phyloP scores from a whole-genome alignment of 495 filamentous ascomycete species.

The Pyrenopolyporus hunteri region DNA sequence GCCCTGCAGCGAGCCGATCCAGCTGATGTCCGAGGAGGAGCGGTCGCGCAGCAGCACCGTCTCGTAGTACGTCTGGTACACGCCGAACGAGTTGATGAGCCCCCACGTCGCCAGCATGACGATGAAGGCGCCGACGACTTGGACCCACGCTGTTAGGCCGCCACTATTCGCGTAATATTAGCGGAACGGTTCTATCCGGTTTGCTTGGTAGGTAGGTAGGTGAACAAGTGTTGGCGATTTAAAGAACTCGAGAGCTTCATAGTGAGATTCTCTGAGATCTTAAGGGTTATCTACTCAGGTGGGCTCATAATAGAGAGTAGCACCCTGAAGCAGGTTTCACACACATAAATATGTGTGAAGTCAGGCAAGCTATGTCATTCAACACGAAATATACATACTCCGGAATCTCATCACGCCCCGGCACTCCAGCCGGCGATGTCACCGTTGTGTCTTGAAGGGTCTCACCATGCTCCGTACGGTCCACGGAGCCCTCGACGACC shows the following conservation, averaged over 20 bases:
- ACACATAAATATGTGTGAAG: too few species aligned
- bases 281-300: slow-evolving; percentile 35
- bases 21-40: slow-evolving; percentile 46
- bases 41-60: slow-evolving; percentile 37
- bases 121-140: slow-evolving; percentile 49
- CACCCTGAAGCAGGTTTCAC: too few species aligned
- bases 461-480: slow-evolving; percentile 12
- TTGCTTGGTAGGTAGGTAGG: too few species aligned
- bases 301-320: not conserved
- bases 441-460: not conserved
- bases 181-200: not conserved
- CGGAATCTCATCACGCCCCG: slow-evolving; percentile 7
- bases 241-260: too few species aligned
- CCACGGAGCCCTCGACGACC: slow-evolving; percentile 11
- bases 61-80: slow-evolving; percentile 61
- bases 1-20: slow-evolving; percentile 52
- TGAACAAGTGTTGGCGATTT: too few species aligned
- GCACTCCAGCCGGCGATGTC: not conserved
- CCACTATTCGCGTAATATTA: slow-evolving; percentile 32
- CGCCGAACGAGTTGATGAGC: slow-evolving; percentile 57
- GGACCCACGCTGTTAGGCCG: slow-evolving; percentile 53
- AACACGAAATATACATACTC: slow-evolving; percentile 18
- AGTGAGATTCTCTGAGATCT: too few species aligned
- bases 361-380: not conserved
- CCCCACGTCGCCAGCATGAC: slow-evolving; percentile 54